These are phyloP conservation scores for Yamadazyma sp. DNA, from an alignment of 805 yeast species.

Conservation along the genomic window DNA sequence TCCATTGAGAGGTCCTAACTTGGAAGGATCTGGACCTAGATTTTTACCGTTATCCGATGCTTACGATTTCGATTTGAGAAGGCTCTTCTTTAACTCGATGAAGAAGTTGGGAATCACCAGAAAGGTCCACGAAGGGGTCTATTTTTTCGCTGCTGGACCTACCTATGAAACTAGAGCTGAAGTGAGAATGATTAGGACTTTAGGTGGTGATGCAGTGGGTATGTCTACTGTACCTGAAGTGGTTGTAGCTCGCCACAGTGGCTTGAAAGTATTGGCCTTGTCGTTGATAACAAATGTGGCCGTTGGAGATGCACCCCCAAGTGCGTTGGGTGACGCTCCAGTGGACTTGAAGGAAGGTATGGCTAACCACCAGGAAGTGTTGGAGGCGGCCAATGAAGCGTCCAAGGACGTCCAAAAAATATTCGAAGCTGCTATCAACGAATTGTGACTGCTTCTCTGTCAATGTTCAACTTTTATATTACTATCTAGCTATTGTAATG, in stretches of 20 bases:
- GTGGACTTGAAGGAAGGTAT: constrained; percentile 62
- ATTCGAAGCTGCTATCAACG: constrained; percentile 60
- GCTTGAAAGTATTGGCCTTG: constrained; percentile 77
- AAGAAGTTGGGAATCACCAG: constrained; percentile 50
- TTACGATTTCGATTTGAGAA: constrained; percentile 72
- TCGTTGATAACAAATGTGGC: constrained; percentile 85
- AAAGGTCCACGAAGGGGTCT: constrained; percentile 80
- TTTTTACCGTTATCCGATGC: constrained; percentile 89
- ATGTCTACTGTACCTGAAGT: constrained; percentile 99
- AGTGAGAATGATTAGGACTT: constrained; percentile 62
- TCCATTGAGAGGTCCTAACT: constrained; percentile 85
- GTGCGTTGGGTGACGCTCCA: constrained; percentile 58
- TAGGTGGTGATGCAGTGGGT: constrained; percentile 95
- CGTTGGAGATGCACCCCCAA: constrained; percentile 65
- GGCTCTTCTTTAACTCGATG: constrained; percentile 55
- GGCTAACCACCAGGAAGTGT: constrained; percentile 91
- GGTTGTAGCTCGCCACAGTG: constrained; percentile 86
- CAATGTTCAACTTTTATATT: too few species aligned
- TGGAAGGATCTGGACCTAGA: constrained; percentile 78
- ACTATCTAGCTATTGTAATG: background rate
- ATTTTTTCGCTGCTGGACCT: constrained; percentile 87
- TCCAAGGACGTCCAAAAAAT: constrained; percentile 76
- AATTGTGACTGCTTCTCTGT: constrained; percentile 26
- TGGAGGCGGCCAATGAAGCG: constrained; percentile 77
- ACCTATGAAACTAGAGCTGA: constrained; percentile 93